Base-by-base conservation (phyloP, 805 yeast species). In the Millerozyma miso region DNA sequence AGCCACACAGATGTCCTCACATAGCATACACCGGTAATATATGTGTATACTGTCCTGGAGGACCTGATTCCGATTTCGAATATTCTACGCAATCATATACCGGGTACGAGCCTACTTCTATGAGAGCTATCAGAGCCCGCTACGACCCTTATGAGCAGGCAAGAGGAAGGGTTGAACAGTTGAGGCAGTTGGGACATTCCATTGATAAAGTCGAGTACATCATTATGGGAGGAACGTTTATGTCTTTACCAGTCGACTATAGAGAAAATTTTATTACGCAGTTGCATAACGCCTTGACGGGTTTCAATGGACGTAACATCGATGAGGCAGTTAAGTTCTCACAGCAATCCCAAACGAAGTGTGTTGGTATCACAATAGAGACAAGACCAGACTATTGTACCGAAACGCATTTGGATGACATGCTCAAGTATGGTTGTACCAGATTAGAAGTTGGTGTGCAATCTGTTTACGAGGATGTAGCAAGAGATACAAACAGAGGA, bases 111-210 rank as follows among this genome's bases (percentile, higher is more conserved):
- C 99, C 99, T 6, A 93, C 99, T 0, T 89, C 97, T 0, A 93
- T 93, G 99, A 77, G 99, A 56, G 99, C 99, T n/a, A 93, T 93
- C 48, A 76, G 99, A 54, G 99, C 99, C 0, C 79, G 99, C 56
- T 93, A 93, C 59, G 99, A 93, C 62, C 98, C 99, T 1, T 93
- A 88, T 59, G 99, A 93, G 65, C 99, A 93, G 64, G 97, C 98
- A 4, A 77, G 99, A 59, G 99, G 99, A 38, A 81, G 99, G 62
- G 83, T 93, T 33, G 99, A 93, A 58, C 99, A 93, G 71, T 74
- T 93, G 49, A 80, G 96, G 52, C 97, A 86, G 63, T 73, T 93
- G 46, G 99, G 99, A 12, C 99, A 93, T 59, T 84, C 95, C 1
- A 91, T 93, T 36, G 99, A 93, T 61, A 93, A 93, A 59, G 99